Conservation (phyloP, 148 eudicot genomes). For the Rhododendron simsii region DNA sequence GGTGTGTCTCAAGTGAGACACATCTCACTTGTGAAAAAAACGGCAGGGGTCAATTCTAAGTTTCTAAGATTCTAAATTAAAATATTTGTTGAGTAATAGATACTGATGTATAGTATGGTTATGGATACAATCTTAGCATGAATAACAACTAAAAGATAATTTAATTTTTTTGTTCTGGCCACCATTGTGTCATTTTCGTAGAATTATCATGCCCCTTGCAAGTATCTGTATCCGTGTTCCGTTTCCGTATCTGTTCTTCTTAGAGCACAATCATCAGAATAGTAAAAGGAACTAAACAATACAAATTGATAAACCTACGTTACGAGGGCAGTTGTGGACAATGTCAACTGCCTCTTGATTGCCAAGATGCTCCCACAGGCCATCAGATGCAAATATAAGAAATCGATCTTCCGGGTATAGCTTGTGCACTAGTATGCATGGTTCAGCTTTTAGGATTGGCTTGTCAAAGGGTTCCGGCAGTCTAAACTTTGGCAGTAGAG, state of each 20-base stretch:
- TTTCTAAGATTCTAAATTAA: background rate
- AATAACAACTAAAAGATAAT: background rate
- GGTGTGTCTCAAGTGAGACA: background rate
- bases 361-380: conserved; percentile 82
- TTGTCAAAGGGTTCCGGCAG: conserved; percentile 47
- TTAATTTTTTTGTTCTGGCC: background rate
- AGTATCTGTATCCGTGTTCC: background rate
- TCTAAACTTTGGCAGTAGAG: conserved; percentile 58
- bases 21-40: background rate
- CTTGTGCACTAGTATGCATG: conserved; percentile 51
- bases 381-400: conserved; percentile 82
- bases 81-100: background rate
- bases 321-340: conserved; percentile 46
- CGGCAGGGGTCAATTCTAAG: background rate
- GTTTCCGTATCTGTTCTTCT: background rate
- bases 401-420: conserved; percentile 57
- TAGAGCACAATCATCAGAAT: background rate
- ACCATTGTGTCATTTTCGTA: background rate
- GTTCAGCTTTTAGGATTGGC: conserved; percentile 65
- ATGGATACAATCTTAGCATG: background rate
- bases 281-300: background rate
- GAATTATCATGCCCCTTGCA: background rate
- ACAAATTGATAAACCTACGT: conserved; percentile 34
- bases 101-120: background rate
- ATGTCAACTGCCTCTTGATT: conserved; percentile 77